A percentile compares a stretch with the other conserved stretches of the same genome.
phyloP scores from a whole-genome alignment of 2,329 filamentous ascomycete genomes.

The Talaromyces rugulosus region DNA sequence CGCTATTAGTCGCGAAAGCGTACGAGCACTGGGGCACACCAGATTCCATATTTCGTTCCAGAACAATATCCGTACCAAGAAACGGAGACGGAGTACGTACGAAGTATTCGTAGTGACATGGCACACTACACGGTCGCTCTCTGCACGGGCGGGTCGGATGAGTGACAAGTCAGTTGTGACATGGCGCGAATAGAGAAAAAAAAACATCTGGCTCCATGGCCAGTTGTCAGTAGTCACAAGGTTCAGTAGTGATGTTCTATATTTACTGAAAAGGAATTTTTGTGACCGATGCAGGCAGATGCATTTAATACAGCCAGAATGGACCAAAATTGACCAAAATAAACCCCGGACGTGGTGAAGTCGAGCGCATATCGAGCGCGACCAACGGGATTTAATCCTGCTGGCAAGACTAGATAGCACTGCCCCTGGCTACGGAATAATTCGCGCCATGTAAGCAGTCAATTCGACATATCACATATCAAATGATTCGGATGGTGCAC shows the following conservation, averaged over 20 bases:
- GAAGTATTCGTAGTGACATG: too few relatives aligned
- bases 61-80: background rate
- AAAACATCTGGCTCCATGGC: background rate
- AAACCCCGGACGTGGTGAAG: background rate
- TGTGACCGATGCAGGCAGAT: background rate
- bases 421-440: background rate
- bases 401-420: background rate
- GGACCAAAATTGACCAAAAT: background rate
- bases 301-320: background rate
- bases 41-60: background rate
- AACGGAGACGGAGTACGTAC: background rate
- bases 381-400: background rate
- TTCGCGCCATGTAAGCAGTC: background rate
- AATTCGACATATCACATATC: background rate
- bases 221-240: background rate
- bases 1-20: too few relatives aligned
- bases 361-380: too few relatives aligned
- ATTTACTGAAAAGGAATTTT: background rate
- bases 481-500: background rate
- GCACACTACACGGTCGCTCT: background rate
- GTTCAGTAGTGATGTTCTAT: background rate
- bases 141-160: background rate
- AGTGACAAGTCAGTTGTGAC: background rate
- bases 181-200: background rate
- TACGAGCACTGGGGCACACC: too few relatives aligned